Percentiles rank a stretch among this genome's conserved stretches.
phyloP scores from a whole-genome alignment of 306 rosid genomes.

The Cucurbita ficifolia region DNA sequence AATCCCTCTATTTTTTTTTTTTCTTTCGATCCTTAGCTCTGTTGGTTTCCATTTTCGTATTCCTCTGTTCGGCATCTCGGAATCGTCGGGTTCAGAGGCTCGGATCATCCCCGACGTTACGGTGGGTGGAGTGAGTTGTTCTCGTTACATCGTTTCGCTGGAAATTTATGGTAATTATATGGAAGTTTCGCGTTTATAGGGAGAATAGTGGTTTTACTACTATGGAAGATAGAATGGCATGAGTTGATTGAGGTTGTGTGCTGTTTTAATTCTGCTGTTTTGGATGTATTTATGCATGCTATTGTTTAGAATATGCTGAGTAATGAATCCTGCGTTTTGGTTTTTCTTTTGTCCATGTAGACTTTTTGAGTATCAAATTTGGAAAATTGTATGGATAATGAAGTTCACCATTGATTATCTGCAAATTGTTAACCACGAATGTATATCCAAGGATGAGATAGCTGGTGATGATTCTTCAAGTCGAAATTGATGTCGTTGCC shows the following conservation, averaged over 20 bases:
- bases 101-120: not conserved
- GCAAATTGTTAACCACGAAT: not conserved
- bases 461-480: not conserved
- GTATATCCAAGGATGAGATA: not conserved
- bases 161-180: not conserved
- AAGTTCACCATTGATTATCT: not conserved
- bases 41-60: not conserved
- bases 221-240: not conserved
- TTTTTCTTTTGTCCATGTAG: not conserved
- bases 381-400: not conserved
- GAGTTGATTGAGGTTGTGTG: not conserved
- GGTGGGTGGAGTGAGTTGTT: constrained; percentile 9
- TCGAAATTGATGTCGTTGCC: not conserved
- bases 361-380: not conserved
- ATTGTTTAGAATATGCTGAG: not conserved
- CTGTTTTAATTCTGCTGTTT: not conserved
- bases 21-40: not conserved
- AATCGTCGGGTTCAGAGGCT: not conserved
- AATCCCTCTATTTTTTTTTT: constrained; percentile 17
- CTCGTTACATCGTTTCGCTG: not conserved
- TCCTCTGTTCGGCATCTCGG: not conserved
- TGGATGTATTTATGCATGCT: not conserved
- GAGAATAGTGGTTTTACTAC: not conserved
- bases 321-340: not conserved
- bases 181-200: not conserved